A percentile compares a stretch with the other conserved stretches of the same genome.
These are phyloP conservation scores for Boletus rubescentipes DNA, from an alignment of 768 basidiomycete species.

Conservation along the genomic window DNA sequence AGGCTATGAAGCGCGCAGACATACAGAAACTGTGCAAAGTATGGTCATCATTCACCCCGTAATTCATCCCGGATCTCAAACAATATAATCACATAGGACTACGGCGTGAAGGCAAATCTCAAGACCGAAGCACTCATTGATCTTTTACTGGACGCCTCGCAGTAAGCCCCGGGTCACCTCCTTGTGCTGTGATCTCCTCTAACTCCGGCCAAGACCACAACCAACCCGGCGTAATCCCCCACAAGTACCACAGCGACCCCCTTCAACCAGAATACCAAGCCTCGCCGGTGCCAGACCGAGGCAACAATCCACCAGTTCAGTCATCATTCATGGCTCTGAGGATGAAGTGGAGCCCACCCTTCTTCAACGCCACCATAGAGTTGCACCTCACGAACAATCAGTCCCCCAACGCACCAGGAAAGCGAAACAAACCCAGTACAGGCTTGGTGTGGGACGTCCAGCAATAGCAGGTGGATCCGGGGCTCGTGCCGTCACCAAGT, in stretches of 20 bases:
- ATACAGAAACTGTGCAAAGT: slow-evolving; percentile 68
- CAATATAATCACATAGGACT: slow-evolving; percentile 48
- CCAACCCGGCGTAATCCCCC: slow-evolving; percentile 19
- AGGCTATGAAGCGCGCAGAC: slow-evolving; percentile 54
- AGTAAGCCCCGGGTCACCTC: slow-evolving; percentile 35
- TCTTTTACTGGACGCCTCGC: slow-evolving; percentile 56
- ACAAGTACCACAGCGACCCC: slow-evolving; percentile 26
- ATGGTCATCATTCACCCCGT: slow-evolving; percentile 14
- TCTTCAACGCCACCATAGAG: slow-evolving; percentile 19
- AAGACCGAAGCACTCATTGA: slow-evolving; percentile 80
- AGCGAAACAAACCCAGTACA: slow-evolving; percentile 68
- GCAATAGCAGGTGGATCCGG: slow-evolving; percentile 63
- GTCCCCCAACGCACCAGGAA: slow-evolving; percentile 52
- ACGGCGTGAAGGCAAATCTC: slow-evolving; percentile 79
- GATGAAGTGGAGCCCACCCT: slow-evolving; percentile 39
- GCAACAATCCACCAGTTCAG: slow-evolving; percentile 33
- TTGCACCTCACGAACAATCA: slow-evolving; percentile 17
- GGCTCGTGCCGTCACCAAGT: slow-evolving; percentile 62
- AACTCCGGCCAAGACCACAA: slow-evolving; percentile 28
- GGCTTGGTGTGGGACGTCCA: slow-evolving; percentile 72
- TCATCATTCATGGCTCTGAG: slow-evolving; percentile 42
- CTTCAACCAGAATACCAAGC: slow-evolving; percentile 35
- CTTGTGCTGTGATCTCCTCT: slow-evolving; percentile 38
- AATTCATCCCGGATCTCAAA: slow-evolving; percentile 12
- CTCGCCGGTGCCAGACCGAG: slow-evolving; percentile 28